Evolutionary conservation across 225 moss, liverwort and hornwort genomes (phyloP), one percentile per base, ranked within the genome.

Genomic region (Takakia lepidozioides): DNA sequence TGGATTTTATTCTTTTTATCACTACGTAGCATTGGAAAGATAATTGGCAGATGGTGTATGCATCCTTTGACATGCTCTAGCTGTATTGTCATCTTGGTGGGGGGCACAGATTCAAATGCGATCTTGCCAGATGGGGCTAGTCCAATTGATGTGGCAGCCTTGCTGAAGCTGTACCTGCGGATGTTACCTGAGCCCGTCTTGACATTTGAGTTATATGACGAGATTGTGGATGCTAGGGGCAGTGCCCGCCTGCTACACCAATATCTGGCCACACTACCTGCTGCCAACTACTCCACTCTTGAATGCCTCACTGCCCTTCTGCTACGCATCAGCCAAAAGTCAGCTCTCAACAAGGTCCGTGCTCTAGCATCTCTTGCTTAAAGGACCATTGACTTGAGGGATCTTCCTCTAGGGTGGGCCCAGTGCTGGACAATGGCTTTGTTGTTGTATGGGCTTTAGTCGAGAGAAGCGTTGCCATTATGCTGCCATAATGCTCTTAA

Each of bases 161-260:
- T 83, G 29, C 32, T 83, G 32, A 83, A 83, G 54, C 65, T 72
- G 49, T 78, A 74, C 57, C 58, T 83, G 16, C 71, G 74, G 28
- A 74, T 66, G 71, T 68, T 83, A 40, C 83, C 83, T 19, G 83
- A 78, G 52, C 83, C 83, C 48, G 67, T 83, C 29, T 59, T 83
- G 9, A 69, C 78, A 68, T 78, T 72, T 43, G 74, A 83, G 40
- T 65, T 74, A 18, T 78, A 83, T 39, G 78, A 78, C 47, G 67
- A 51, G 28, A 67, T 78, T 41, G 78, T 75, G 34, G 49, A 71
- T 50, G 78, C 78, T 46, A 60, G 83, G 46, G 68, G 74, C 41
- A 78, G 72, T 75, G 75, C 65, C 16, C 56, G 45, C 34, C 64
- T 68, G 26, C 38, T 78, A 43, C 65, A 71, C 23, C 70, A 78